Evolutionary conservation across 2,329 filamentous ascomycete species (phyloP).

Genomic region (Colletotrichum sp.): DNA sequence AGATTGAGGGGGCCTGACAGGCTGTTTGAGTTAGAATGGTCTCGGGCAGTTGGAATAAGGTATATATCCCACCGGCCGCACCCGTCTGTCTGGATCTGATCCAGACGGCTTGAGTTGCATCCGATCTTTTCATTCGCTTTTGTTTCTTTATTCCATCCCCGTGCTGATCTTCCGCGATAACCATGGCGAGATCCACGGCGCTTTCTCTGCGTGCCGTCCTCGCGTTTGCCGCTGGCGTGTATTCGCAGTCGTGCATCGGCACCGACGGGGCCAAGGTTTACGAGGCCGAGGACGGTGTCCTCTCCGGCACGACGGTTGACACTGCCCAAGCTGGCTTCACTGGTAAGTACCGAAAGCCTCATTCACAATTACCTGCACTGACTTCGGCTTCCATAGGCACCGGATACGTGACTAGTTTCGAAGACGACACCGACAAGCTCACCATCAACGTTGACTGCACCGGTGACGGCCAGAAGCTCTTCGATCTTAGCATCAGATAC

Average conservation of each 20-base stretch:
- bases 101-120: not conserved
- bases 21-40: not conserved
- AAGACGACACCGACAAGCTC: conserved; percentile 43
- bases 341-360: conserved; percentile 24
- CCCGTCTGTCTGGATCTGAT: not conserved
- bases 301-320: conserved; percentile 44
- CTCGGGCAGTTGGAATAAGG: not conserved
- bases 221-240: conserved; percentile 15
- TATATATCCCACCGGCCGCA: not conserved
- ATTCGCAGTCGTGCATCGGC: conserved; percentile 11
- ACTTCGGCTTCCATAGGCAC: conserved; percentile 33
- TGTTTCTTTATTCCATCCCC: not conserved
- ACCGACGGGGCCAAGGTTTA: conserved; percentile 22
- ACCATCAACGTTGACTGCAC: conserved; percentile 43
- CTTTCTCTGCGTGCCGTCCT: not conserved
- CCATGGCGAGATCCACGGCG: conserved; percentile 8
- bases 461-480: conserved; percentile 35
- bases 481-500: conserved; percentile 48
- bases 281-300: conserved; percentile 46
- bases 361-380: no score
- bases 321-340: conserved; percentile 43
- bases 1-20: not conserved
- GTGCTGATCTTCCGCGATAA: not conserved
- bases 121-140: not conserved
- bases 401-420: conserved; percentile 53